Evolutionary conservation across 1,139 yeast species (phyloP), one percentile per base, ranked within the genome.

Genomic region (Lizanozyma gosingica): DNA sequence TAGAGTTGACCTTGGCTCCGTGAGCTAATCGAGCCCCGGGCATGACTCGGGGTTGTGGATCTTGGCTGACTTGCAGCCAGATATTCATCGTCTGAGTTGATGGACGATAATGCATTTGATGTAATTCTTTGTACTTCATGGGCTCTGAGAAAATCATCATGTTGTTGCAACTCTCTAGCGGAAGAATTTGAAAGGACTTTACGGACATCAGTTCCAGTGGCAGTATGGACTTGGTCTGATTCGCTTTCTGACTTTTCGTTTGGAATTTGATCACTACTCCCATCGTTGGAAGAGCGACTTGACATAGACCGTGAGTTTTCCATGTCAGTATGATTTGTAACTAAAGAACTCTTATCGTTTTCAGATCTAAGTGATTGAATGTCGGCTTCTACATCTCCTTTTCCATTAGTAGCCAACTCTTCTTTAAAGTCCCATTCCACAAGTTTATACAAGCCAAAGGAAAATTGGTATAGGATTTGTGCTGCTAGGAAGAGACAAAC

Each of bases 401-500:
- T 43, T n/a, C 37, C 37, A 15, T 38, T 37, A 2, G 45, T 41
- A 33, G 43, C 46, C 4, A 57, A 45, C 18, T 60, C 64, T 15
- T 57, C 70, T 38, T 70, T 62, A 53, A 86, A 83, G 56, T 88
- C 96, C 60, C 76, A 63, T 40, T 78, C 83, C n/a, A 87, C 71
- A 42, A 87, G 59, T 44, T 78, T 67, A 57, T 78, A 82, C 3
- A 88, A 75, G 2, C 96, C 96, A 36, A 83, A 58, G 48, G 84
- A 83, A 61, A 88, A 90, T 48, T 86, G 82, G 49, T 75, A 69
- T 17, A 85, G 58, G 34, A 82, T 66, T 56, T 85, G 92, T 33
- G 83, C 71, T 3, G 88, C 83, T 42, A 84, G 65, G 52, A 81
- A 86, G 37, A 90, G 81, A 56, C 90, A 82, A 16, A 86, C 82